Evolutionary conservation across 2,329 filamentous ascomycete species (phyloP), one percentile per base, ranked within the genome.

Genomic region (Rutstroemia sp.): DNA sequence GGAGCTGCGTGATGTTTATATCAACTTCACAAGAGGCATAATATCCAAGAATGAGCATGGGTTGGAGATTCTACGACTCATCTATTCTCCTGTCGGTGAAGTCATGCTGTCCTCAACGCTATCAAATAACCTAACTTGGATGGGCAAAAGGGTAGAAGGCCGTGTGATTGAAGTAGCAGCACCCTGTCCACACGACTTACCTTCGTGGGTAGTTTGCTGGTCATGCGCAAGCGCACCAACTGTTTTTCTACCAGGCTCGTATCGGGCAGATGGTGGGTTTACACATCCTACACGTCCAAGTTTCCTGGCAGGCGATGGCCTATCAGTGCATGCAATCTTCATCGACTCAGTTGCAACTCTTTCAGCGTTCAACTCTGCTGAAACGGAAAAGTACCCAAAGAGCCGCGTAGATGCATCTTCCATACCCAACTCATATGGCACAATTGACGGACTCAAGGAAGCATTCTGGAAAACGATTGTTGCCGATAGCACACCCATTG

Each of bases 201-300:
- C 38, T 9, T 55, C 52, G 6, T 55, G 53, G 53, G 46, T 55
- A 2, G 53, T 55, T 37, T 50, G 53, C 27, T 55, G 53, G 46
- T 50, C 46, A 17, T 55, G 53, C 23, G 23, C 16, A 6, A 7
- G 25, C 12, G 53, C 53, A 16, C 53, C 53, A 5, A 10, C 37
- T 7, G 17, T 44, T 9, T 55, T 55, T 25, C 53, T 55, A 4
- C 46, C 46, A 2, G 46, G 46, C 14, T 10, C 3, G 4, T 50
- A 55, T 23, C n/a, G 21, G 27, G 53, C 46, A 30, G 45, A 50
- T 55, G 37, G 14, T 27, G 46, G 25, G 8, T 34, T 55, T 17
- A 27, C 30, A 21, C n/a, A 48, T n/a, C 34, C 21, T 16, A 27
- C 30, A 19, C 27, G 16, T 3, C 41, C 51, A 27, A 8, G 10